Evolutionary conservation across 2,329 filamentous ascomycete species (phyloP), one percentile per base, ranked within the genome.

Genomic region (Penicillium sp.): DNA sequence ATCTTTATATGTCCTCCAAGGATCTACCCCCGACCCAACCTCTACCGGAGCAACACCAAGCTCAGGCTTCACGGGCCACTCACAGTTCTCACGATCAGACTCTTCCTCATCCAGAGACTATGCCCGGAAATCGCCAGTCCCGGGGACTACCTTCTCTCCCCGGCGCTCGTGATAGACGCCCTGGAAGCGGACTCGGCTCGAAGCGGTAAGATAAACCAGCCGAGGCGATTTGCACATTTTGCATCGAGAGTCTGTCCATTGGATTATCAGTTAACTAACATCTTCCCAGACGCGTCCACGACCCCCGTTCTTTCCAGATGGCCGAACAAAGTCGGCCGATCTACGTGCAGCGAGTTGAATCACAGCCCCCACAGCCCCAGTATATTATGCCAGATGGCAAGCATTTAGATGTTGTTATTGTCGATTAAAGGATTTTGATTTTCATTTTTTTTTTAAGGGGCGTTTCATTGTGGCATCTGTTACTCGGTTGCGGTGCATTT

Each of bases 341-440:
- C 18, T 64, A 67, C 32, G 55, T 62, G 18, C 58, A 61, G 48
- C 50, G 58, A 29, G 54, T 58, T 17, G 61, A 65, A 39, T 60
- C 53, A 12, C 51, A 58, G 29, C 55, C 55, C 20, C 39, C 26
- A 8, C 20, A n/a, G 15, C 49, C 52, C 2, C 54, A 49, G 17
- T 52, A 61, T 50, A 24, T 59, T 34, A 40, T 64, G 17, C 49
- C 59, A 12, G 61, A 62, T 20, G 60, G 58, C 39, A 56, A 62
- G 43, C 52, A 17, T 6, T 27, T 27, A 27, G 6, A 52, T 18
- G 33, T 68, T 34, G 50, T 70, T 7, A 63, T 68, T 53, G 60
- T 68, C 44, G 68, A 70, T 59, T 70, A 49, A 59, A 27, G 34
- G 10, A 23, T 30, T 43, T 29, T 15, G 9, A 36, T 10, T 30